A percentile compares a stretch with the other conserved stretches of the same genome.
Evolutionary conservation across 805 yeast genomes (phyloP).

Genomic region (Starmerella khaoyaiensis): DNA sequence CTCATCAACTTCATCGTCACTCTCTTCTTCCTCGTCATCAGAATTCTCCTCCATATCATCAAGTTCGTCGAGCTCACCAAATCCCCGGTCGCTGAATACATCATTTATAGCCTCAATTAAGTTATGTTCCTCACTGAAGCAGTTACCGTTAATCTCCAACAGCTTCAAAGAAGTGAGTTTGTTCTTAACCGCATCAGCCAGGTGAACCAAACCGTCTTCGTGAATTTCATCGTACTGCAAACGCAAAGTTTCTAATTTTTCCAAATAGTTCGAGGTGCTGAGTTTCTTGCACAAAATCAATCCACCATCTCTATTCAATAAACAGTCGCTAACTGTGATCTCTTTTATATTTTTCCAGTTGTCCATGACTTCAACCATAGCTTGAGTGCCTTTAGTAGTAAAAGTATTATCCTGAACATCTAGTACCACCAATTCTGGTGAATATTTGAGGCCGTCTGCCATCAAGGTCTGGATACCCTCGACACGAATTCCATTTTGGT

Average conservation of each 20-base stretch:
- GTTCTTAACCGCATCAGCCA: conserved; percentile 41
- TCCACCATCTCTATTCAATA: conserved; percentile 71
- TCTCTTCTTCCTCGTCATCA: conserved; percentile 47
- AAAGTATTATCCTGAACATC: conserved; percentile 95
- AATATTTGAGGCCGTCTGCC: conserved; percentile 52
- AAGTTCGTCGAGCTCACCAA: conserved; percentile 78
- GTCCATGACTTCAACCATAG: conserved; percentile 47
- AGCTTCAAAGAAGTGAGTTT: conserved; percentile 47
- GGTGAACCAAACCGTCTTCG: conserved; percentile 44
- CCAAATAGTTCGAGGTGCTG: conserved; percentile 15
- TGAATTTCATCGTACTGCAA: conserved; percentile 85
- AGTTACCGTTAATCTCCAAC: conserved; percentile 86
- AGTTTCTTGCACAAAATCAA: conserved; percentile 35
- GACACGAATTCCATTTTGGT: conserved; percentile 96
- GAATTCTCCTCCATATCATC: conserved; percentile 86
- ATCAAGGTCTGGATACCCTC: conserved; percentile 71
- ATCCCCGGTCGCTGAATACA: conserved; percentile 56
- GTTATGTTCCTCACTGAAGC: conserved; percentile 78
- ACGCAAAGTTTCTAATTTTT: conserved; percentile 45
- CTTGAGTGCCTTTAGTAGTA: conserved; percentile 52
- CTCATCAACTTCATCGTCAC: conserved; percentile 40
- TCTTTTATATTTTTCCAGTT: conserved; percentile 61
- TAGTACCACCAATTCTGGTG: conserved; percentile 47
- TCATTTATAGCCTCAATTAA: conserved; percentile 46
- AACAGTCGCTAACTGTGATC: conserved; percentile 78